Percentiles rank a stretch among this genome's conserved stretches.
Evolutionary conservation across 192 early-diverging fungal genomes (phyloP).

Genomic region (Coemansia sp.): DNA sequence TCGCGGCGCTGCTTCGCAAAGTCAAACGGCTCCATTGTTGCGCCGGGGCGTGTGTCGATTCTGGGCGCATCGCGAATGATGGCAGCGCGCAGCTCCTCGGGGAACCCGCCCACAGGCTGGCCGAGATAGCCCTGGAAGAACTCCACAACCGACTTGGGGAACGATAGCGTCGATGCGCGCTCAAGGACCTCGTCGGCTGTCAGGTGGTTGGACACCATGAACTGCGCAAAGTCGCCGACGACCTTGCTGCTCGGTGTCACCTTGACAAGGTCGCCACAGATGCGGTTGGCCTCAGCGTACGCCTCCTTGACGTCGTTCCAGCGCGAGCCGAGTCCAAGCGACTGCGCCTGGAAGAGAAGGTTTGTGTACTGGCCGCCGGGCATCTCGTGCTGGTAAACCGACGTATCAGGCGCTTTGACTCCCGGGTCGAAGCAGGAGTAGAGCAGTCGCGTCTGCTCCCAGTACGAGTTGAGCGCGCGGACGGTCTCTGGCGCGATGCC

Average conservation of each 20-base stretch:
- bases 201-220: conserved; percentile 92
- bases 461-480: conserved; percentile 87
- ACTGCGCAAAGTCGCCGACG: conserved; percentile 96
- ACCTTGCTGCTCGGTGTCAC: conserved; percentile 98
- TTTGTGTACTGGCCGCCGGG: conserved; percentile 98
- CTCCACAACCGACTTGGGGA: conserved; percentile 92
- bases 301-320: conserved; percentile 95
- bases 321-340: conserved; percentile 85
- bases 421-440: conserved; percentile 97
- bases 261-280: conserved; percentile 97
- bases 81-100: conserved; percentile 78
- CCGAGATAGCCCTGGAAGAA: conserved; percentile 97
- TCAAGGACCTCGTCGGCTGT: conserved; percentile 71
- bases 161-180: conserved; percentile 76
- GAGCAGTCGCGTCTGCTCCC: conserved; percentile 92
- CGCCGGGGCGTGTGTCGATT: conserved; percentile 86
- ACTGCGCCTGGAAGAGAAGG: conserved; percentile 95
- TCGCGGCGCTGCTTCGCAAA: conserved; percentile 69
- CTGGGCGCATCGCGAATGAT: conserved; percentile 76
- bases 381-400: conserved; percentile 96
- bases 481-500: conserved; percentile 80
- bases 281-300: conserved; percentile 84
- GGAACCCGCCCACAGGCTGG: conserved; percentile 93
- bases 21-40: conserved; percentile 75
- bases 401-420: conserved; percentile 83